Base-by-base conservation (phyloP, 805 yeast species). In the Lachancea meyersii region DNA sequence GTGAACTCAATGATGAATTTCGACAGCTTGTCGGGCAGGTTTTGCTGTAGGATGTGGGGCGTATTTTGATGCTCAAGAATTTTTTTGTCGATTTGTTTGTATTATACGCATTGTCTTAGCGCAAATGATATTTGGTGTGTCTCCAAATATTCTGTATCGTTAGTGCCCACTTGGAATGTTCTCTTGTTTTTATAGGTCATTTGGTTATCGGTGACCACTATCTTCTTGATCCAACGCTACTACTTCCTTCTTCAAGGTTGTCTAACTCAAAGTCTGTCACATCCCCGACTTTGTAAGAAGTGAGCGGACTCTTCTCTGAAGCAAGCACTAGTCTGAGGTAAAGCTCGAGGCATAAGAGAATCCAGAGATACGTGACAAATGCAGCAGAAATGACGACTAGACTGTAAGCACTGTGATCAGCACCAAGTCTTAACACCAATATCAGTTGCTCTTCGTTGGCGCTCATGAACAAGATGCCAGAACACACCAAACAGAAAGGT, bases 381-480 rank as follows among this genome's bases (percentile, higher is more conserved):
- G 94, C 89, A 0, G 85, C 85, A 5, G 89, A 76, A 10, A 79
- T 63, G 4, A 83, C 70, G 4, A 82, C 75, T 64, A 91, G 67
- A 28, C 85, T 75, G 61, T 91, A 91, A 0, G 95, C 78, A 38
- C 91, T 79, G 53, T 85, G 93, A 63, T 86, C 96, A 3, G 95
- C 82, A 1, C 87, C 86, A 51, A 85, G 70, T 50, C 78, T 79
- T 41, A 78, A 65, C 1, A 89, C 86, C 46, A 86, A 67, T 8
- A 64, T 63, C 53, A 91, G 68, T 58, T 89, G 96, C 60, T 91
- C 95, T 59, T 89, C 96, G 48, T 75, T 89, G 18, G 97, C 97
- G 21, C 86, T 78, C 96, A 89, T 89, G 60, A 91, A 91, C 48
- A 86, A 57, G 6, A 83, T 61, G 1, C 97, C 97, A 1, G 91